These are phyloP conservation scores for Phytophthora syringae DNA, from an alignment of 352 stramenopile genomes.

Conservation along the genomic window DNA sequence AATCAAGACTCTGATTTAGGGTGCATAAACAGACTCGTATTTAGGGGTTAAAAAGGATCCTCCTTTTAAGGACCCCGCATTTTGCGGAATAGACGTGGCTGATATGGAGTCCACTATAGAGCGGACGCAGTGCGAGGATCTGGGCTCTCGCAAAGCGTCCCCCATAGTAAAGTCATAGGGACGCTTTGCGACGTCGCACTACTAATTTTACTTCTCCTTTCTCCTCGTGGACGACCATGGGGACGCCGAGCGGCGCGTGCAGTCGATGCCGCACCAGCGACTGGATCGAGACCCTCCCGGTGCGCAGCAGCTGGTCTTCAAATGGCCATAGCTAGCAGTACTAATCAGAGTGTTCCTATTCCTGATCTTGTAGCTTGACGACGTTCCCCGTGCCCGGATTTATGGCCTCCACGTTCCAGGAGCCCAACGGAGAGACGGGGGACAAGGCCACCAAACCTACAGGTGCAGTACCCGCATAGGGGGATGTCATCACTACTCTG, in stretches of 20 bases:
- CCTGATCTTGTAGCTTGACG: slow-evolving; percentile 50
- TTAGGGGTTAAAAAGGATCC: neutral
- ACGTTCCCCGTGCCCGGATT: slow-evolving; percentile 73
- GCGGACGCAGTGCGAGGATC: too few species aligned
- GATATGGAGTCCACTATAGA: too few species aligned
- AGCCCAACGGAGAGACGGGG: slow-evolving; percentile 12
- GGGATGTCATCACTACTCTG: neutral
- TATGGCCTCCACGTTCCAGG: slow-evolving; percentile 56
- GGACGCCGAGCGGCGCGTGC: slow-evolving; percentile 39
- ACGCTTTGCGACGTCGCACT: too few species aligned
- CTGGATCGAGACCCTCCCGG: slow-evolving; percentile 62
- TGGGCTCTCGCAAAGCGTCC: too few species aligned
- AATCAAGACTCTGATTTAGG: too few species aligned
- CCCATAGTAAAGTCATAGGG: too few species aligned
- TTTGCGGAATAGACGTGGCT: slow-evolving; percentile 36
- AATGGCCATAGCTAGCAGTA: neutral
- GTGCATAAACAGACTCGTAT: too few species aligned
- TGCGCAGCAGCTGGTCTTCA: slow-evolving; percentile 11
- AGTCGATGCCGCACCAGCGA: slow-evolving; percentile 53
- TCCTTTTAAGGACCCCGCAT: neutral
- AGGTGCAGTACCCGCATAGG: neutral
- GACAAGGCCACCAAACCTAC: slow-evolving; percentile 3
- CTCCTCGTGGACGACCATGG: slow-evolving; percentile 10
- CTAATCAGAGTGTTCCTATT: neutral
- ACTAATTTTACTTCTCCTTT: neutral